A percentile compares a stretch with the other conserved stretches of the same genome.
These are phyloP conservation scores for Mollisia scopiformis DNA, from an alignment of 2,329 filamentous ascomycete species.

Conservation along the genomic window DNA sequence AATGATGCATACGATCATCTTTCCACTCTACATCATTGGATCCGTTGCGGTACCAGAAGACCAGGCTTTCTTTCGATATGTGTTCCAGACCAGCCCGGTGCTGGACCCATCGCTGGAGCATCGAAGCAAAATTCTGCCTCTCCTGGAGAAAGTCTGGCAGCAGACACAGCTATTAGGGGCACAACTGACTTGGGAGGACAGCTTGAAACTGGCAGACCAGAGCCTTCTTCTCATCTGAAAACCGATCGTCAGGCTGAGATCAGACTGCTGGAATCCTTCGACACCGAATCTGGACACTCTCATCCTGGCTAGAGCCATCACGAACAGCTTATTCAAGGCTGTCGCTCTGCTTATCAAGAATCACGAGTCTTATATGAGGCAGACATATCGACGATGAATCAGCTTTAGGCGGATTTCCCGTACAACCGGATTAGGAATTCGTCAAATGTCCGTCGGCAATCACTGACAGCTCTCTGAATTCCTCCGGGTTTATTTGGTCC, in stretches of 20 bases:
- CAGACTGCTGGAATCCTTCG: neutral
- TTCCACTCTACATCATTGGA: slow-evolving; percentile 32
- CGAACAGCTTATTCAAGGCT: too few relatives aligned
- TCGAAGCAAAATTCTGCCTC: slow-evolving; percentile 29
- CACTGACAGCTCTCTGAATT: too few relatives aligned
- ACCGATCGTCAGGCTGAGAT: neutral
- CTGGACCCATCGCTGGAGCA: slow-evolving; percentile 31
- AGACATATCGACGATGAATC: too few relatives aligned
- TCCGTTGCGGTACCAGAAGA: slow-evolving; percentile 27
- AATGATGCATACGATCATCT: slow-evolving; percentile 26
- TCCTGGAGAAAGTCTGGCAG: slow-evolving; percentile 32
- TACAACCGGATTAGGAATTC: too few relatives aligned
- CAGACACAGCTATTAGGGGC: slow-evolving; percentile 3
- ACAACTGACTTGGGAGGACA: slow-evolving; percentile 7
- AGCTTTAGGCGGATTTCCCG: too few relatives aligned
- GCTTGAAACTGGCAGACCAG: slow-evolving; percentile 6
- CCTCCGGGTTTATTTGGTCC: too few relatives aligned
- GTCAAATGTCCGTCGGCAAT: too few relatives aligned
- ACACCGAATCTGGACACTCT: too few relatives aligned
- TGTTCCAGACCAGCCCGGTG: slow-evolving; percentile 29
- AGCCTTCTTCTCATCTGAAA: slow-evolving; percentile 27
- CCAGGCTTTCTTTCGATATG: slow-evolving; percentile 28
- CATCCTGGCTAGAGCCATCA: too few relatives aligned
- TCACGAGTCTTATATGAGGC: too few relatives aligned
- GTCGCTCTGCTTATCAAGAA: too few relatives aligned